Percentiles rank a stretch among this genome's conserved stretches.
Conservation (phyloP, 1,284 basidiomycete species). For the Cryptococcus floricola region DNA sequence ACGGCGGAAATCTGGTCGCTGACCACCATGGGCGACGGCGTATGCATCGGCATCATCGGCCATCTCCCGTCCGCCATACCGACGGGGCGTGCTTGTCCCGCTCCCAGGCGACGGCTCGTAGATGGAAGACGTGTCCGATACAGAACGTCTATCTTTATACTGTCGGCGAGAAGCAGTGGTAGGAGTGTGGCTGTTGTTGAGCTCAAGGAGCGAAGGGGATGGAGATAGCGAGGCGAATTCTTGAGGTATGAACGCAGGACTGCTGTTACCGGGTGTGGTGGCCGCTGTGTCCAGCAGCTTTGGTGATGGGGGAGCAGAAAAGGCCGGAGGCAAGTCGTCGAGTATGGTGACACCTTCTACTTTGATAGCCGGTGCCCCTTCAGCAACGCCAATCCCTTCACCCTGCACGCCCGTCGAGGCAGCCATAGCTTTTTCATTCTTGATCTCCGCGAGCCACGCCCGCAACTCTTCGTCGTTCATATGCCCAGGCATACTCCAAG, state of each 20-base stretch:
- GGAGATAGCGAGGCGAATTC: background rate
- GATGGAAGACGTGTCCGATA: slow-evolving; percentile 4
- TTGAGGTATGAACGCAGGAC: background rate
- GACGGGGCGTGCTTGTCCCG: background rate
- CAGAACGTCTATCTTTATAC: slow-evolving; percentile 1
- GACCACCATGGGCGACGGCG: slow-evolving; percentile 24
- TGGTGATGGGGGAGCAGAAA: background rate
- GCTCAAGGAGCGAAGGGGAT: background rate
- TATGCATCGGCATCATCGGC: slow-evolving; percentile 31
- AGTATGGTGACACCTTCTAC: slow-evolving; percentile 1
- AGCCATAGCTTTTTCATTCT: slow-evolving; percentile 7
- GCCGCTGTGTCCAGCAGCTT: too few species aligned
- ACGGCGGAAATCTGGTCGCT: slow-evolving; percentile 27
- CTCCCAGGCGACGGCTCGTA: too few species aligned
- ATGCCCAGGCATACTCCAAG: slow-evolving; percentile 31
- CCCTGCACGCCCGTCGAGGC: background rate
- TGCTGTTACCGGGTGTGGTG: background rate
- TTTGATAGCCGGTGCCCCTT: slow-evolving; percentile 6
- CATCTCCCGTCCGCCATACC: slow-evolving; percentile 26
- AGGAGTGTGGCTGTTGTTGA: background rate
- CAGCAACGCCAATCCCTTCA: background rate
- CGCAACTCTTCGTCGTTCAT: slow-evolving; percentile 34
- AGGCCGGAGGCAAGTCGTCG: slow-evolving; percentile 8
- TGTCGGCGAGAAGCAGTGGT: background rate
- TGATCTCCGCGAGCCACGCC: slow-evolving; percentile 27